Evolutionary conservation across 495 filamentous ascomycete species (phyloP).

Genomic region (Trichoderma gamsii): DNA sequence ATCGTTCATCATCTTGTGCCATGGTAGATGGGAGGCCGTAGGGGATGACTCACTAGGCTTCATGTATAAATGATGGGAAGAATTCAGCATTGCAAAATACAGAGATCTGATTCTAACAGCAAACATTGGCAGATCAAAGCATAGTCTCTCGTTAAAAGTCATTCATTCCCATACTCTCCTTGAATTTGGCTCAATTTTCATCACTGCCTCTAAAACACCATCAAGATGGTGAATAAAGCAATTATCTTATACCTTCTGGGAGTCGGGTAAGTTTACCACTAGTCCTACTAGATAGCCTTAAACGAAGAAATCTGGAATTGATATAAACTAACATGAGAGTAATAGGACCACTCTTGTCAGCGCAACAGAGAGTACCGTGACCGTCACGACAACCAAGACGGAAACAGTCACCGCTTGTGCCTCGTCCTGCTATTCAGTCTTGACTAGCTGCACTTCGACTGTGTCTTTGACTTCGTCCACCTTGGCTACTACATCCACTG

Average conservation of each 20-base stretch:
- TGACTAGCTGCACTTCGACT: conserved; percentile 12
- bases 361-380: conserved; percentile 1
- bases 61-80: neutral
- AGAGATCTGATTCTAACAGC: neutral
- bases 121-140: neutral
- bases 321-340: neutral
- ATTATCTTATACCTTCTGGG: neutral
- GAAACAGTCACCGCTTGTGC: conserved; percentile 9
- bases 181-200: neutral
- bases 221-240: neutral
- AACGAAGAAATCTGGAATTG: neutral
- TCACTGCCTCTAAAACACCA: neutral
- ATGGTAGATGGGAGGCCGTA: neutral
- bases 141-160: neutral
- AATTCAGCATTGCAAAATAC: neutral
- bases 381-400: conserved; percentile 8
- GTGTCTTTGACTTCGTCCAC: conserved; percentile 11
- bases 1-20: neutral
- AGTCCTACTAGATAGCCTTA: neutral
- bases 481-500: neutral
- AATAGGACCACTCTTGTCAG: neutral
- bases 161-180: neutral
- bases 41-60: too few relatives aligned
- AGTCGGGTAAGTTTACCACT: neutral
- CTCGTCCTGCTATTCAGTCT: neutral